These are phyloP conservation scores for Alternaria hordeiaustralica DNA, from an alignment of 2,329 filamentous ascomycete genomes.

Conservation along the genomic window DNA sequence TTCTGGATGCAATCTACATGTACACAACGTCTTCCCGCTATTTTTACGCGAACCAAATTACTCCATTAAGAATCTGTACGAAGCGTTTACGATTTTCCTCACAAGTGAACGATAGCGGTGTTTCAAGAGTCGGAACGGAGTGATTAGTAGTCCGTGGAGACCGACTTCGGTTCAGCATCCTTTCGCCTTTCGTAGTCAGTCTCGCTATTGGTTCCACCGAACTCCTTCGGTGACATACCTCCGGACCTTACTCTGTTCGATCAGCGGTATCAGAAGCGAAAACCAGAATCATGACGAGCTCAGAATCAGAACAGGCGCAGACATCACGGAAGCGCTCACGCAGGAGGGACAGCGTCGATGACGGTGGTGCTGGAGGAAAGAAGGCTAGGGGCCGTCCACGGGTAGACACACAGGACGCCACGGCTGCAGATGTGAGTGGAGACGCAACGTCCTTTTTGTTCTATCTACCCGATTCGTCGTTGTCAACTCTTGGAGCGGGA, in stretches of 20 bases:
- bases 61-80: not conserved
- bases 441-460: not conserved
- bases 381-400: constrained; percentile 75
- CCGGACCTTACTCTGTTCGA: not conserved
- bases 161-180: not conserved
- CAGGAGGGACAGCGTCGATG: constrained; percentile 33
- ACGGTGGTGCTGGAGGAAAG: constrained; percentile 42
- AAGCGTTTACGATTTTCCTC: not conserved
- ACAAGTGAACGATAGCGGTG: not conserved
- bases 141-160: not conserved
- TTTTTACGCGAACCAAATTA: not conserved
- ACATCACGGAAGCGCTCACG: constrained; percentile 42
- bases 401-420: constrained; percentile 78
- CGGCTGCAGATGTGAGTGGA: constrained; percentile 74
- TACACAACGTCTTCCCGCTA: not conserved
- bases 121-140: not conserved
- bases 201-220: constrained; percentile 4
- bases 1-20: not conserved
- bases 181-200: not conserved
- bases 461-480: not conserved
- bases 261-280: not conserved
- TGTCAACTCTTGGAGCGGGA: not conserved
- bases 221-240: not conserved
- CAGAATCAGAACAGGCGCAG: constrained; percentile 41
- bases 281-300: constrained; percentile 32